Base-by-base conservation (phyloP, 768 basidiomycete species). In the Trametes gibbosa region DNA sequence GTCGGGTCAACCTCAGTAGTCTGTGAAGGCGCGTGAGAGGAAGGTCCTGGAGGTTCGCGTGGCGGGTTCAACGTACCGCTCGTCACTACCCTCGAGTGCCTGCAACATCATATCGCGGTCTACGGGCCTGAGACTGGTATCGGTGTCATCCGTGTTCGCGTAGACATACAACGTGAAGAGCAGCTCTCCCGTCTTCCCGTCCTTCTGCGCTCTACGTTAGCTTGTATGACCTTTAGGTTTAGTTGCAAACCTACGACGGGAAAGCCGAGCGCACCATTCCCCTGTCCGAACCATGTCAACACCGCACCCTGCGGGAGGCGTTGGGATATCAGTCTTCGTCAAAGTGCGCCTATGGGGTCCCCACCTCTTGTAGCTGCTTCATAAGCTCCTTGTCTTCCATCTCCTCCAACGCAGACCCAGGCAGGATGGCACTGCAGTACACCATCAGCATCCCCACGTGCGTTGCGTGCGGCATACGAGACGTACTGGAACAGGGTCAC, bases 401-500 rank as follows among this genome's bases (percentile, higher is more conserved):
- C 40, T 49, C 27, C 5, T 50, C 37, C 50, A 69, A 58, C 1
- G 46, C 51, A 0, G 51, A 32, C 13, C 46, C 50, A 2, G 64
- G 65, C 7, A 69, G 21, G 3, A 51, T 1, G 13, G 60, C 54
- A 19, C 65, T 69, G 42, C 19, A 10, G 1, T 6, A 12, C 5
- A 21, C 19, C 9, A 23, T 27, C 7, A 19, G 8, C 14, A 9
- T 12, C 17, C 43, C 3, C 21, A n/a, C 21, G 17, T 19, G 10
- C 21, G 35, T 21, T 45, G 19, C 23, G 46, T 24, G 35, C 16
- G 8, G 35, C 0, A 42, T 5, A 46, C 5, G 3, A n/a, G 2
- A 57, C 66, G 37, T 35, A 66, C 68, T 59, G 65, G 62, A 56
- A 66, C 1, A 62, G 39, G 40, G 49, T 50, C 50, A 65, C 52